Evolutionary conservation across 805 yeast genomes (phyloP).

Genomic region (Wickerhamiella dianesei): DNA sequence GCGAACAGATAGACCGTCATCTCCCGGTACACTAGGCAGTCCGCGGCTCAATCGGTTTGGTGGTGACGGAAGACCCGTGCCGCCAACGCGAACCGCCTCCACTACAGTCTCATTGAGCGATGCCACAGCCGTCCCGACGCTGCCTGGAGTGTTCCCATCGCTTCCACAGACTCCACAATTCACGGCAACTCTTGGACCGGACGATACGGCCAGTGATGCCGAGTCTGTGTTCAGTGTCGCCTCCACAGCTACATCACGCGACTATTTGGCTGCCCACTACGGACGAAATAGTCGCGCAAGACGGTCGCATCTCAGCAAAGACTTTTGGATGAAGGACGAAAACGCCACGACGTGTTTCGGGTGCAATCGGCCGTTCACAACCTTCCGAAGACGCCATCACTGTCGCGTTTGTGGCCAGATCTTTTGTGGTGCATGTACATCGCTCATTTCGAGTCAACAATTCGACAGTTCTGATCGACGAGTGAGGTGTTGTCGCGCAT

Average conservation of each 20-base stretch:
- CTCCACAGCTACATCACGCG: conserved; percentile 16
- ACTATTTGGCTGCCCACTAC: conserved; percentile 19
- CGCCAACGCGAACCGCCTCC: background rate
- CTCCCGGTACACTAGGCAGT: background rate
- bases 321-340: conserved; percentile 94
- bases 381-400: conserved; percentile 86
- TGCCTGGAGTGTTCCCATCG: background rate
- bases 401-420: conserved; percentile 94
- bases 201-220: conserved; percentile 8
- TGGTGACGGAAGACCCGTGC: background rate
- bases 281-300: conserved; percentile 13
- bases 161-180: background rate
- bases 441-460: conserved; percentile 50
- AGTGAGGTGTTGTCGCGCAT: conserved; percentile 18
- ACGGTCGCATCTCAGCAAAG: conserved; percentile 37
- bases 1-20: background rate
- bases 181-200: conserved; percentile 2
- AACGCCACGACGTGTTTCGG: conserved; percentile 78
- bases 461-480: conserved; percentile 43
- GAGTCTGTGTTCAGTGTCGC: conserved; percentile 17
- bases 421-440: conserved; percentile 74
- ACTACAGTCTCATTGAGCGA: conserved; percentile 5
- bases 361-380: conserved; percentile 56
- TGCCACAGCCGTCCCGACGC: background rate
- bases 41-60: background rate